phyloP scores from a whole-genome alignment of 1,139 yeast genomes.

The Protomyces macrosporus region DNA sequence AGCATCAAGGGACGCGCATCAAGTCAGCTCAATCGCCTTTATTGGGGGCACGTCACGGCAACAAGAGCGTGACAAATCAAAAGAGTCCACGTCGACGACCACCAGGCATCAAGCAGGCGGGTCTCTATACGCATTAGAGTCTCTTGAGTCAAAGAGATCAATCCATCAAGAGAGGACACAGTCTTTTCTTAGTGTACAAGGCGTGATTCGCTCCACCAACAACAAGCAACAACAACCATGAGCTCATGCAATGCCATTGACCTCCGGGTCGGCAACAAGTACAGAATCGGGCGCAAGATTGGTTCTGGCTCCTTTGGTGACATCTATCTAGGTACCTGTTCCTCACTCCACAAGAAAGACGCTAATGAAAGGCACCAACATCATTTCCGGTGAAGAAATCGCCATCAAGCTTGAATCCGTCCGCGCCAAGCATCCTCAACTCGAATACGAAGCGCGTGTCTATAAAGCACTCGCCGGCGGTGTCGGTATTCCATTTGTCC shows the following conservation, averaged over 20 bases:
- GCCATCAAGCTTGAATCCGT: slow-evolving; percentile 91
- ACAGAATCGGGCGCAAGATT: slow-evolving; percentile 89
- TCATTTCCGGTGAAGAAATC: slow-evolving; percentile 93
- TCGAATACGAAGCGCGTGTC: slow-evolving; percentile 93
- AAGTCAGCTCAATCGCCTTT: too few relatives aligned
- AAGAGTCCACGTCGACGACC: too few relatives aligned
- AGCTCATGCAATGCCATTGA: slow-evolving; percentile 14
- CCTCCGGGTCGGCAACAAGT: slow-evolving; percentile 67
- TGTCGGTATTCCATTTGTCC: slow-evolving; percentile 91
- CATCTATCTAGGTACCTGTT: slow-evolving; percentile 53
- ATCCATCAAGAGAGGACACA: too few relatives aligned
- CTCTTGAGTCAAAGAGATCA: too few relatives aligned
- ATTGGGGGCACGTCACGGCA: too few relatives aligned
- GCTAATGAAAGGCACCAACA: slow-evolving; percentile 54
- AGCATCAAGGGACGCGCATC: too few relatives aligned
- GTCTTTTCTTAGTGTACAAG: too few relatives aligned
- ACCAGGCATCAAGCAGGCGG: too few relatives aligned
- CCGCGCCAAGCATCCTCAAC: slow-evolving; percentile 90
- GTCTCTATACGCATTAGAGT: too few relatives aligned
- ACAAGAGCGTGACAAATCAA: too few relatives aligned
- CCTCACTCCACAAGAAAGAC: not conserved
- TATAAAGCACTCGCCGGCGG: slow-evolving; percentile 86
- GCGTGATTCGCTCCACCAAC: too few relatives aligned
- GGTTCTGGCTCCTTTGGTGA: slow-evolving; percentile 98
- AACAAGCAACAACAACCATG: not conserved